Base-by-base conservation (phyloP, 148 eudicot species). In the Amaranthus hypochondriacus region DNA sequence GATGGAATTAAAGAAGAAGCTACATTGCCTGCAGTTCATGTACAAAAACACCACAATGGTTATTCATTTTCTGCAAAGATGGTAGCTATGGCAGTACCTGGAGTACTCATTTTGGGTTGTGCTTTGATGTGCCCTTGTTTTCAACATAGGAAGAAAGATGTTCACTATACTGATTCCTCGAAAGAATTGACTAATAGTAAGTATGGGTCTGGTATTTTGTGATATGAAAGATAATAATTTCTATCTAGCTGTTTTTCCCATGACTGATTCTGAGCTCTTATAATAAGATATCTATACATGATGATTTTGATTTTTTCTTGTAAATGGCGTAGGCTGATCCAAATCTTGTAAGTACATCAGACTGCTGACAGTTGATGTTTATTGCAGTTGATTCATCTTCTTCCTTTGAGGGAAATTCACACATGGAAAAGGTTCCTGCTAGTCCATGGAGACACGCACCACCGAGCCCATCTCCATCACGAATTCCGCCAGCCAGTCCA, bases 401-500 rank as follows among this genome's bases (percentile, higher is more conserved):
- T 11, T 87, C 97, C 74, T 73, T 86, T 70, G 93, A 90, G 79
- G 81, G 75, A 85, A 81, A 60, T 76, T 51, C 85, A 56, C 74
- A 81, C 73, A 75, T 72, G 14, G 92, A 89, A 69, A 95, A 82
- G 76, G 70, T 77, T 69, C 80, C 81, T 4, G 89, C 84, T 8
- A 92, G 93, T 81, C 93, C 98, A 74, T 66, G 91, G 78, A 77
- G 92, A 58, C 76, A 71, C 54, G 73, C 87, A 54, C 93, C 96
- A 39, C 91, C 92, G 10, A 95, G 97, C 79, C 93, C 98, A 59
- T 77, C 86, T 51, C 70, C 93, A 73, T 62, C 88, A 50, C 82
- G 92, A 48, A 59, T 18, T 42, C 81, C 88, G 44, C 97, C 99
- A 48, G 89, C 91, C 10, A 96, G 99, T 85, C 97, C 99, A 58